These are phyloP conservation scores for Gaertneriomyces sp. DNA, from an alignment of 192 early-diverging fungal genomes.

Conservation along the genomic window DNA sequence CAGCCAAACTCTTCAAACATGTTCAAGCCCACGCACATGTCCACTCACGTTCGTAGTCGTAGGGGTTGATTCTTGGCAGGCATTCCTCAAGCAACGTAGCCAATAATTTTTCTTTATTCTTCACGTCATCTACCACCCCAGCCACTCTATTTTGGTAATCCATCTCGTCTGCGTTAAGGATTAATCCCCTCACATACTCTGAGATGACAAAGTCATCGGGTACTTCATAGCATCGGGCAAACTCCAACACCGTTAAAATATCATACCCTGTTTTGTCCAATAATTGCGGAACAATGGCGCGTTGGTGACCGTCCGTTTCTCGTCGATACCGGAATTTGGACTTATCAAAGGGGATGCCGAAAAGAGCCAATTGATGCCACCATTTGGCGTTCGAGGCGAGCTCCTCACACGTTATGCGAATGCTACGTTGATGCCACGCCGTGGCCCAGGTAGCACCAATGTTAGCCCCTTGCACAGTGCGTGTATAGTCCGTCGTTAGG, in stretches of 20 bases:
- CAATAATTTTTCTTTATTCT: constrained; percentile 57
- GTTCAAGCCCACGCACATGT: not conserved
- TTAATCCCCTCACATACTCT: constrained; percentile 46
- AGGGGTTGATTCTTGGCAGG: constrained; percentile 47
- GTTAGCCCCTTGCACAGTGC: constrained; percentile 45
- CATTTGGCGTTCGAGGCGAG: constrained; percentile 62
- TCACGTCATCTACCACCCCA: constrained; percentile 47
- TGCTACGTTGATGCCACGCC: constrained; percentile 63
- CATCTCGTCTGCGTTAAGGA: constrained; percentile 31
- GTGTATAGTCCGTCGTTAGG: constrained; percentile 39
- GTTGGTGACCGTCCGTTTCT: constrained; percentile 47
- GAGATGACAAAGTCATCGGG: constrained; percentile 48
- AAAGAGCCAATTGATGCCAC: constrained; percentile 61
- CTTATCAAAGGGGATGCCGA: constrained; percentile 60
- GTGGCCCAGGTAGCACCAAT: constrained; percentile 56
- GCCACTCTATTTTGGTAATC: constrained; percentile 43
- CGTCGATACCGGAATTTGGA: constrained; percentile 42
- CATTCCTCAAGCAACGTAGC: constrained; percentile 43
- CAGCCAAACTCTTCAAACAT: not conserved
- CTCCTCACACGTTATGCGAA: constrained; percentile 56
- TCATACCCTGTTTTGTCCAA: constrained; percentile 60
- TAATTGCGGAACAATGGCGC: constrained; percentile 53
- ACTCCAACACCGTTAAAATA: constrained; percentile 59
- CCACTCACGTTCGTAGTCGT: constrained; percentile 63
- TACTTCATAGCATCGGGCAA: constrained; percentile 59